A percentile compares a stretch with the other conserved stretches of the same genome.
These are phyloP conservation scores for Nannizziopsis arthrosporioides DNA, from an alignment of 2,329 filamentous ascomycete genomes.

Conservation along the genomic window DNA sequence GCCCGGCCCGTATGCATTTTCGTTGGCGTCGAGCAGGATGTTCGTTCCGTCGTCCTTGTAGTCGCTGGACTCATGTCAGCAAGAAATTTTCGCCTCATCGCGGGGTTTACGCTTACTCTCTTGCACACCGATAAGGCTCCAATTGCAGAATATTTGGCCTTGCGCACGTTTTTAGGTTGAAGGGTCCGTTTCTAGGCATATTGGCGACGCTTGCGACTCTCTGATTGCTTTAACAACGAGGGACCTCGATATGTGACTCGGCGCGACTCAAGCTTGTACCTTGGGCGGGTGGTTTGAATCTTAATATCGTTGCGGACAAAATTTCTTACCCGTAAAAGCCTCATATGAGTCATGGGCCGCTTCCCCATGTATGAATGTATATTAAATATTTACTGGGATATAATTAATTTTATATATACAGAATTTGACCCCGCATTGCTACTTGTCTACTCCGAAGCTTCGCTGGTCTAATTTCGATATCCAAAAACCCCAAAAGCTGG, in stretches of 20 bases:
- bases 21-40: slow-evolving; percentile 91
- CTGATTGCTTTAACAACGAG: neutral
- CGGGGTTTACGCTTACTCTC: slow-evolving; percentile 51
- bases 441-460: neutral
- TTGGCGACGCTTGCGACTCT: slow-evolving; percentile 10
- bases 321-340: neutral
- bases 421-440: slow-evolving; percentile 6
- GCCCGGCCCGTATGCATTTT: slow-evolving; percentile 88
- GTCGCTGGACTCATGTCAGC: slow-evolving; percentile 51
- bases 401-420: neutral
- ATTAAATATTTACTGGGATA: slow-evolving; percentile 6
- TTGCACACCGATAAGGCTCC: slow-evolving; percentile 67
- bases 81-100: slow-evolving; percentile 9
- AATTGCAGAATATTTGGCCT: slow-evolving; percentile 65
- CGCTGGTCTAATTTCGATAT: slow-evolving; percentile 3
- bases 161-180: slow-evolving; percentile 62
- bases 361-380: neutral
- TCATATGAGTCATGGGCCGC: slow-evolving; percentile 1
- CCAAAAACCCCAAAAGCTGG: slow-evolving; percentile 10
- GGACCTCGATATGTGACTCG: neutral
- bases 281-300: no score
- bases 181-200: slow-evolving; percentile 42
- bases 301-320: no score
- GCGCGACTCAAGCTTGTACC: neutral
- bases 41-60: slow-evolving; percentile 98